These are phyloP conservation scores for Santalum album DNA, from an alignment of 164 flowering plant genomes.

Conservation along the genomic window DNA sequence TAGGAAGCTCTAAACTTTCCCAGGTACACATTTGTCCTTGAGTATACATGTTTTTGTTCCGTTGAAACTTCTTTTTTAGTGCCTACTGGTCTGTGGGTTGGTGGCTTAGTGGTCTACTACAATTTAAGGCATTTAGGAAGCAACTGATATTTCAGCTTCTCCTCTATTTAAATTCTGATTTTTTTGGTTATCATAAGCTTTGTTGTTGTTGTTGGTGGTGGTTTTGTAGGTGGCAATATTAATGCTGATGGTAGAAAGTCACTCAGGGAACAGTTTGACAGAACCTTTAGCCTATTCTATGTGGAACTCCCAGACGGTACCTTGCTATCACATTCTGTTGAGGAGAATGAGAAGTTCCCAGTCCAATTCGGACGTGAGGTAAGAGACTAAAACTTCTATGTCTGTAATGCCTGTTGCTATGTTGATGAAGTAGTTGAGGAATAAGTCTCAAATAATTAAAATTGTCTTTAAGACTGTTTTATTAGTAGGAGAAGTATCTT, in stretches of 20 bases:
- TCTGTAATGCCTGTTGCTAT: not conserved
- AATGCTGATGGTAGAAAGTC: conserved; percentile 43
- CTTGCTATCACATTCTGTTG: conserved; percentile 50
- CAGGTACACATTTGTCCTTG: too few relatives aligned
- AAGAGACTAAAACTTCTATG: conserved; percentile 7
- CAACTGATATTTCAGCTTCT: too few relatives aligned
- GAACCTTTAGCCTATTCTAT: conserved; percentile 54
- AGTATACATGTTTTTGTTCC: not conserved
- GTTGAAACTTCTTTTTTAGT: not conserved
- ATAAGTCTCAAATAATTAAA: not conserved
- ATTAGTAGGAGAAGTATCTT: not conserved
- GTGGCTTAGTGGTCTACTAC: too few relatives aligned
- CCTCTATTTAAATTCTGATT: not conserved
- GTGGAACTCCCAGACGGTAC: conserved; percentile 81
- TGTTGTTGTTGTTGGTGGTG: not conserved
- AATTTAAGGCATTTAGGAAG: too few relatives aligned
- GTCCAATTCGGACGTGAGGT: conserved; percentile 97
- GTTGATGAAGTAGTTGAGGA: too few relatives aligned
- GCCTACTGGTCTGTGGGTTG: not conserved
- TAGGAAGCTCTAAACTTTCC: too few relatives aligned
- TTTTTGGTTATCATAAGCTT: not conserved
- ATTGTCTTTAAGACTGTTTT: not conserved
- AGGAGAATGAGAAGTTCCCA: conserved; percentile 70
- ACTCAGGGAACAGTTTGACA: conserved; percentile 37
- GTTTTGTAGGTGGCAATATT: conserved; percentile 25